Base-by-base conservation (phyloP, 2,329 filamentous ascomycete species). In the Sporothrix euskadiensis region DNA sequence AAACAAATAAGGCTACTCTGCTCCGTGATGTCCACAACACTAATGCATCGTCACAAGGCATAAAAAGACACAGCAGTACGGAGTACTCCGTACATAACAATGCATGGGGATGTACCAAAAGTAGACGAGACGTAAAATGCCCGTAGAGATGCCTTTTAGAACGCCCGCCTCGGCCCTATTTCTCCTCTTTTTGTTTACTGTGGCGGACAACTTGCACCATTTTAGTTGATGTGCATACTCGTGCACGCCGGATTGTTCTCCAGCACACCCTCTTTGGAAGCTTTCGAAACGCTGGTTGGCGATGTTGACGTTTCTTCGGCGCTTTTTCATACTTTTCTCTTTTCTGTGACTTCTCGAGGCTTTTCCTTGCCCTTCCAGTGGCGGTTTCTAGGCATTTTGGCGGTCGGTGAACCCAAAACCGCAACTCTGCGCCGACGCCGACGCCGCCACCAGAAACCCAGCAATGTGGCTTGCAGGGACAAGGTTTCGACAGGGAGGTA, bases 361-460 rank as follows among this genome's bases (percentile, higher is more conserved):
- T 10, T 56, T 12, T 56, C 9, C 30, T 14, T 56, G 52, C 30
- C 9, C 22, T 54, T 52, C 9, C n/a, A 9, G 56, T 35, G 14
- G 26, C 19, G 4, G 4, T 22, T 39, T 39, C 41, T 26, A 26
- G 26, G 1, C 26, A 2, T 26, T 26, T 26, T 3, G 10, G 8
- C 22, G 22, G 61, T 47, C 61, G 61, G 39, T 47, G 39, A 44
- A 7, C 39, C 61, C n/a, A 66, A 44, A 47, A 19, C 57, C 61
- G 61, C 61, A 66, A 66, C 22, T 32, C 39, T 66, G 30, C 39
- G 61, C 61, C 61, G 61, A 12, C 61, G 61, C 61, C 61, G 47
- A 12, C 61, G 61, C 61, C 61, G 47, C 59, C n/a, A 3, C 14
- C 1, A 19, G 19, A 44, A 49, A 3, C 44, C 14, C 44, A 19